Evolutionary conservation across 2,329 filamentous ascomycete genomes (phyloP), one percentile per base, ranked within the genome.

Genomic region (Microcera coccophila): DNA sequence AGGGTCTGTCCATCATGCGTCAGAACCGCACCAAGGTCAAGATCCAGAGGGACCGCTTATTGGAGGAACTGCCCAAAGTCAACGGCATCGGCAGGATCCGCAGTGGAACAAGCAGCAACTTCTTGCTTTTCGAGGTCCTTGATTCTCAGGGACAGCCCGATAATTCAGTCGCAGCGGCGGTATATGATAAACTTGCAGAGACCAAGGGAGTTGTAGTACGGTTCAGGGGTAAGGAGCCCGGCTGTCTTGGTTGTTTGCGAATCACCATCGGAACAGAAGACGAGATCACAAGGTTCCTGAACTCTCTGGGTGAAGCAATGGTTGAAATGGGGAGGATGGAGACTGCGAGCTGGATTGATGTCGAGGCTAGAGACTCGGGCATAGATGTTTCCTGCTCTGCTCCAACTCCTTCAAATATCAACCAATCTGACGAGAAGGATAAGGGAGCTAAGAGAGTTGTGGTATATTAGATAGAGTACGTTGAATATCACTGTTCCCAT

Each of bases 191-290:
- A 21, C 74, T 98, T 57, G 93, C 93, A 1, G 89, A 95, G 73
- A 78, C 81, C 31, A 84, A 82, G 62, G 90, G 91, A 1, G 91
- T 98, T 0, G 90, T 98, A 5, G 91, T 97, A 4, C 76, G 93
- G 41, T 98, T 97, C 67, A 76, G 93, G 55, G 93, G 93, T 36
- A 94, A 90, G 70, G 93, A 98, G 72, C 74, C 86, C 52, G 91
- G 90, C 4, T 98, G 93, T 62, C 66, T 84, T 32, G 93, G 91
- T 1, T 96, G 91, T 60, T 68, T 98, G 63, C 79, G 93, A 42
- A 88, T 97, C 53, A 98, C 93, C 0, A 81, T 98, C 11, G 93
- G 93, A 14, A 97, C 91, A 1, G 87, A 94, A 64, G 70, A 79
- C 2, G 93, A 98, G 67, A 87, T 94, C 8, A 84, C 83, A 19